Base-by-base conservation (phyloP, 1,284 basidiomycete species). In the Cryptococcus sp. region DNA sequence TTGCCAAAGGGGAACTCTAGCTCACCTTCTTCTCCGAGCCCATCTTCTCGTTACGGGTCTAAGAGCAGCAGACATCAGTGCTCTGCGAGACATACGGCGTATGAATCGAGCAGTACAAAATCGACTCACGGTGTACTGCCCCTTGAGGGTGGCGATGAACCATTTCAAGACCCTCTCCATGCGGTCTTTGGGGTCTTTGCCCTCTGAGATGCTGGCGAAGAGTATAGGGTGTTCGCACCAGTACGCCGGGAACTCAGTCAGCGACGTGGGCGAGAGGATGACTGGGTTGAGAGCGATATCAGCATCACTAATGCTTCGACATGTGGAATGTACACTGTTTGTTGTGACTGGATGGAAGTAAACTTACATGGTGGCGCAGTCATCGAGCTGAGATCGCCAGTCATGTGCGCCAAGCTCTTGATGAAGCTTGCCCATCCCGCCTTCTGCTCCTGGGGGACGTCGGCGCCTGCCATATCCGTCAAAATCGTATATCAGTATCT, bases 131-230 rank as follows among this genome's bases (percentile, higher is more conserved):
- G 91, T 96, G 80, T 96, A 96, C 73, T 96, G 93, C 41, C 91
- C 92, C 77, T 94, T 96, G 60, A 97, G 84, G 0, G 93, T 97
- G 68, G 87, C 87, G 69, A 96, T 90, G 79, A 95, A 96, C 93
- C 93, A 96, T 69, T 84, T 86, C 51, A 95, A 82, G 19, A 95
- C 90, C 17, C 86, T 84, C 57, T 89, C 81, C 16, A 87, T 84
- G 50, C 92, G 82, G 4, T 87, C 86, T 76, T 92, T 87, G 46
- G 86, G 84, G 7, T 84, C 86, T 70, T 81, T 82, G 25, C 86
- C 90, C 71, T 88, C 85, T 17, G 88, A 86, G 72, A 97, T 95
- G 27, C 85, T 85, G 7, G 91, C 85, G 70, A 94, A 93, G 48
- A 91, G 80, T 59, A 87, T 86, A 40, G 91, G 90, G 54, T 89